Percentiles rank a stretch among this genome's conserved stretches.
These are phyloP conservation scores for Verbascum thapsus DNA, from an alignment of 257 asterid genomes.

Conservation along the genomic window DNA sequence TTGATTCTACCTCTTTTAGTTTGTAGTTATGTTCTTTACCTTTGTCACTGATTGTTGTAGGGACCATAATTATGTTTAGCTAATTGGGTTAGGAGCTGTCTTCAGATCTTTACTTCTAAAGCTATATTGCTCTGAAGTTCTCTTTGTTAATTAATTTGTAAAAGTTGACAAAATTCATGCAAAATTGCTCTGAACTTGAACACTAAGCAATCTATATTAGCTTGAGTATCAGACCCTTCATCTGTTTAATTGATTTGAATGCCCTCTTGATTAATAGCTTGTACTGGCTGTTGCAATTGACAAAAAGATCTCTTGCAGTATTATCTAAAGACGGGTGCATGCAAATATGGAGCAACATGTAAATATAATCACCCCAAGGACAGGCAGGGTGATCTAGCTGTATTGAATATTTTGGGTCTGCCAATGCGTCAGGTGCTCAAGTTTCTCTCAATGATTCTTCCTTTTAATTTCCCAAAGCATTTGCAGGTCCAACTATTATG, in stretches of 20 bases:
- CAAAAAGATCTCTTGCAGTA: constrained; percentile 47
- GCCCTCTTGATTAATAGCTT: not conserved
- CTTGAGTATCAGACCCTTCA: not conserved
- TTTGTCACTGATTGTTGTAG: not conserved
- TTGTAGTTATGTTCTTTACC: constrained; percentile 16
- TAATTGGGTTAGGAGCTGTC: not conserved
- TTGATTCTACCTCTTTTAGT: not conserved
- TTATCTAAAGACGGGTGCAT: constrained; percentile 72
- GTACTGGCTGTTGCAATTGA: constrained; percentile 14
- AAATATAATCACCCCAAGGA: constrained; percentile 75
- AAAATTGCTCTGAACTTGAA: constrained; percentile 5
- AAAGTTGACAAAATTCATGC: no score
- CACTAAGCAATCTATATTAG: not conserved
- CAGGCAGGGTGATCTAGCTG: constrained; percentile 40
- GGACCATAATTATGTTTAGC: constrained; percentile 2
- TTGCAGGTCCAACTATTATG: not conserved
- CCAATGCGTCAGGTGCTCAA: constrained; percentile 75
- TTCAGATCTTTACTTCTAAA: not conserved
- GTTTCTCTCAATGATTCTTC: constrained; percentile 15
- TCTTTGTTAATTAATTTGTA: no score
- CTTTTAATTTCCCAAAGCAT: not conserved
- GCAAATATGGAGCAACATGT: constrained; percentile 70
- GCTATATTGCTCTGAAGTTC: no score
- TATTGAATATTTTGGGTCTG: constrained; percentile 56
- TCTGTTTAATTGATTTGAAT: not conserved